phyloP scores from a whole-genome alignment of 2,329 filamentous ascomycete species.

The Botrytis tulipae region DNA sequence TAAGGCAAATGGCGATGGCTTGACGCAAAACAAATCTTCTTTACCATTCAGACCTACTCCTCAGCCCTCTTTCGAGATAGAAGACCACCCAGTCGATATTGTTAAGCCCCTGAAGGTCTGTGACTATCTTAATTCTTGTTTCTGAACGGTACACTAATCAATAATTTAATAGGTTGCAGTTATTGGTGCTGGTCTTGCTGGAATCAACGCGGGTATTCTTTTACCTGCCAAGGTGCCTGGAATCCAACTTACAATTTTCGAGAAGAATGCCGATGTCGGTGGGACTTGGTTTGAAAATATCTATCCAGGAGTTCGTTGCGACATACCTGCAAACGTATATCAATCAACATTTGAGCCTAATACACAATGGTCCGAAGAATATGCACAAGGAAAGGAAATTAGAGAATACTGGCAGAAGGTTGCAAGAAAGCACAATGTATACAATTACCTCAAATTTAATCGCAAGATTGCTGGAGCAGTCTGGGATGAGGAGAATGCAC shows the following conservation, averaged over 20 bases:
- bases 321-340: slow-evolving; percentile 51
- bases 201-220: slow-evolving; percentile 62
- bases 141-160: not conserved
- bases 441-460: slow-evolving; percentile 54
- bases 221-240: slow-evolving; percentile 65
- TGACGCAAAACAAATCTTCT: not conserved
- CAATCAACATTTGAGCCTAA: slow-evolving; percentile 59
- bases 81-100: slow-evolving; percentile 22
- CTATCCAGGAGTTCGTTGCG: slow-evolving; percentile 33
- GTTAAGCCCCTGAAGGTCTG: slow-evolving; percentile 11
- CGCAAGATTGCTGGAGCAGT: slow-evolving; percentile 54
- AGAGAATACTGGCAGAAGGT: slow-evolving; percentile 62
- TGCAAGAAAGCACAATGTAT: slow-evolving; percentile 63
- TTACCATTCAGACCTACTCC: slow-evolving; percentile 1
- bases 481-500: slow-evolving; percentile 52
- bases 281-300: slow-evolving; percentile 55
- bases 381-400: slow-evolving; percentile 66
- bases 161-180: slow-evolving; percentile 37
- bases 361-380: slow-evolving; percentile 66
- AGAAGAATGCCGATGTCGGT: slow-evolving; percentile 47
- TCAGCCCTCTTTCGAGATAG: slow-evolving; percentile 20
- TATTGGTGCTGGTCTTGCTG: slow-evolving; percentile 62
- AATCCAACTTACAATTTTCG: slow-evolving; percentile 49
- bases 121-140: not conserved
- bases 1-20: not conserved